Base-by-base conservation (phyloP, 2,329 filamentous ascomycete genomes). In the Rhexocercosporidium sp. region DNA sequence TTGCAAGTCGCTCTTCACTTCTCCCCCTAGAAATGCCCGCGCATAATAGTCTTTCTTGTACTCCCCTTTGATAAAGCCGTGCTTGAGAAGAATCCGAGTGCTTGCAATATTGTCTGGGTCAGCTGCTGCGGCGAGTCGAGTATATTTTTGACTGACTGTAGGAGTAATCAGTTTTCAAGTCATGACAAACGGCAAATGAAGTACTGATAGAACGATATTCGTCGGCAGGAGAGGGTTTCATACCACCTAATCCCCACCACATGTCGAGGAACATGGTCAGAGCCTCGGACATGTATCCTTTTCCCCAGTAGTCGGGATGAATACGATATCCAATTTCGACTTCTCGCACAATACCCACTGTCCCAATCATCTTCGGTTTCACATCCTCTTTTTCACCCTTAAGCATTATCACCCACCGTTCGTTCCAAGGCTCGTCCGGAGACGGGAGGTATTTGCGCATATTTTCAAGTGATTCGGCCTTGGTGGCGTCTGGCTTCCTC, bases 21-120 rank as follows among this genome's bases (percentile, higher is more conserved):
- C 51, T 41, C 22, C 53, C 8, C 25, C 53, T 9, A 54, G 18
- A 16, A 5, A 41, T 39, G 57, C 47, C n/a, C 63, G 49, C 49
- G 64, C 49, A 56, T 66, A 68, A 20, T 39, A 16, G 14, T 64
- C 62, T n/a, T 69, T 66, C 22, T 59, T 59, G 3, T 70, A 27
- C 22, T 69, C 51, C 1, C 67, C 67, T 47, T 69, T 70, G n/a
- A 41, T 44, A 20, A 74, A 74, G 3, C 73, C 73, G 20, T 53
- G 49, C 44, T 72, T 74, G 57, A 67, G 18, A 20, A 74, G 59
- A 14, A 74, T 69, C 22, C 64, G 70, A 47, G 62, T 54, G 59
- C 73, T 75, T 5, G 70, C 65, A 11, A 37, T 20, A 31, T 75
- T 75, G 18, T 72, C 70, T 0, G 70, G 66, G 37, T 73, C 70